Conservation (phyloP, 2,329 filamentous ascomycete species). For the Scytalidium sp. region DNA sequence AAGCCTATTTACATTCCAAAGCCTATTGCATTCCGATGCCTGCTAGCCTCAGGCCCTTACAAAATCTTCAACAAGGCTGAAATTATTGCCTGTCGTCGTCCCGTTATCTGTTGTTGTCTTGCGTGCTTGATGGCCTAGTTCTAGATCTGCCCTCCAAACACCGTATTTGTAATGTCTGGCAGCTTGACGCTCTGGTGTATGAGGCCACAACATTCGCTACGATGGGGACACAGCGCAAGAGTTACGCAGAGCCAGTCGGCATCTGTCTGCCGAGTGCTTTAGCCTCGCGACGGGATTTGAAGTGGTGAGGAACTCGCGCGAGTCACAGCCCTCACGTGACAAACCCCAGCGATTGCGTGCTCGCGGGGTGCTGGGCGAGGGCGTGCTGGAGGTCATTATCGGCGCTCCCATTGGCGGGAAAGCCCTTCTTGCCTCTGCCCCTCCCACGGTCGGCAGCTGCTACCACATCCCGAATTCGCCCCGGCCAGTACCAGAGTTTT, state of each 20-base stretch:
- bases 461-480: neutral
- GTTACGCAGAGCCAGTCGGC: neutral
- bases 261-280: neutral
- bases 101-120: neutral
- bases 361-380: conserved; percentile 6
- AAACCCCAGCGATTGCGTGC: conserved; percentile 14
- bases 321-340: neutral
- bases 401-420: conserved; percentile 7
- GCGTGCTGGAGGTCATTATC: conserved; percentile 8
- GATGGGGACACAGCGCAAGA: neutral
- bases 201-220: neutral
- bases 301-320: too few relatives aligned
- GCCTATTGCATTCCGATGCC: too few relatives aligned
- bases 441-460: neutral
- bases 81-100: too few relatives aligned
- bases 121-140: neutral
- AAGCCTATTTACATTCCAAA: too few relatives aligned
- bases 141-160: neutral
- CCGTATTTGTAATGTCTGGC: neutral
- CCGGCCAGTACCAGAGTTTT: neutral
- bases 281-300: neutral
- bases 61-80: too few relatives aligned
- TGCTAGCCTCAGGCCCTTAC: too few relatives aligned
- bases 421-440: neutral
- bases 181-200: too few relatives aligned